phyloP scores from a whole-genome alignment of 352 stramenopile genomes.

The Globisporangium nagaii region DNA sequence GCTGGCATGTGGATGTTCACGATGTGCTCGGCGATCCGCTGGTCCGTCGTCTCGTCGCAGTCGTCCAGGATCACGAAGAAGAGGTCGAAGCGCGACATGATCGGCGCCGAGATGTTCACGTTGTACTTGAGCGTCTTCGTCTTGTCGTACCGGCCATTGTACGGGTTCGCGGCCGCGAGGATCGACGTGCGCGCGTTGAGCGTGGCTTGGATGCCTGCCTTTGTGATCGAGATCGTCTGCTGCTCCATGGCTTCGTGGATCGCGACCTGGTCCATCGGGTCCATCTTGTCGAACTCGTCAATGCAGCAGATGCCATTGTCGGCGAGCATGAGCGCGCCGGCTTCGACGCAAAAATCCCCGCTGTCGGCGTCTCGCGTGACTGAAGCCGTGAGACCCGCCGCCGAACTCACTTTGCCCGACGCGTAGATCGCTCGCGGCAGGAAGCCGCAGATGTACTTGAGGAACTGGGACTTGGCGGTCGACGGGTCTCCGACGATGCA shows the following conservation, averaged over 20 bases:
- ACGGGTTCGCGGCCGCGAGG: constrained; percentile 98
- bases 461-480: constrained; percentile 98
- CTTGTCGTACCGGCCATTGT: constrained; percentile 93
- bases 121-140: constrained; percentile 89
- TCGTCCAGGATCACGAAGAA: constrained; percentile 99
- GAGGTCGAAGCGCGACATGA: constrained; percentile 99
- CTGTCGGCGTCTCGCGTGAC: constrained; percentile 94
- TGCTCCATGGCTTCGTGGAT: constrained; percentile 99
- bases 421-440: constrained; percentile 97
- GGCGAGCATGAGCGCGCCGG: constrained; percentile 97
- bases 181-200: constrained; percentile 99
- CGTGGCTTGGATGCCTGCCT: constrained; percentile 98
- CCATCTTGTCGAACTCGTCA: constrained; percentile 99
- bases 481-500: constrained; percentile 97
- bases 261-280: constrained; percentile 95
- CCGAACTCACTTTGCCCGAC: constrained; percentile 97
- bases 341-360: constrained; percentile 87
- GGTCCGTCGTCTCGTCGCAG: constrained; percentile 93
- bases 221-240: constrained; percentile 98
- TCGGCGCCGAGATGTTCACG: constrained; percentile 91
- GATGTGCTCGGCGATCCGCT: constrained; percentile 96
- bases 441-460: constrained; percentile 96
- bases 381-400: constrained; percentile 96
- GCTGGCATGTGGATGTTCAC: constrained; percentile 92
- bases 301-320: constrained; percentile 99